Conservation (phyloP, 1,284 basidiomycete species). For the Sporisorium iseilematis-ciliati region DNA sequence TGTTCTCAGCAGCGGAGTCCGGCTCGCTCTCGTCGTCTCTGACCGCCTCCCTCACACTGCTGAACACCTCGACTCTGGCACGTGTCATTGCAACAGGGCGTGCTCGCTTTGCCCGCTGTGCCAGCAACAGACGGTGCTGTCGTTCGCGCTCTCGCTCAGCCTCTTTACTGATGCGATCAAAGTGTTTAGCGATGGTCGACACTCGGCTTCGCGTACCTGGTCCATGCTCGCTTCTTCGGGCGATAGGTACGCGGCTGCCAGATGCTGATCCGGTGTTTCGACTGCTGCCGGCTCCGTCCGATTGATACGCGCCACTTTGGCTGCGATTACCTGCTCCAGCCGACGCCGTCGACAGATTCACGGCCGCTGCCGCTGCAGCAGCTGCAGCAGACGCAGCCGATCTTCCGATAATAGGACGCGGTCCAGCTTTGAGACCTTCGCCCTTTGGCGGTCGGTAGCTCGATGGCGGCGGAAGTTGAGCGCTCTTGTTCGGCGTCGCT, state of each 20-base stretch:
- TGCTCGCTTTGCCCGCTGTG: slow-evolving; percentile 74
- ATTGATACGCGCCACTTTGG: slow-evolving; percentile 37
- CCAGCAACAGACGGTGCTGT: slow-evolving; percentile 70
- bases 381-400: slow-evolving; percentile 39
- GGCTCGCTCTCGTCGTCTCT: slow-evolving; percentile 76
- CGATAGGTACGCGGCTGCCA: slow-evolving; percentile 44
- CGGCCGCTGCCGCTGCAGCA: slow-evolving; percentile 18
- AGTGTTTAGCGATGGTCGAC: slow-evolving; percentile 73
- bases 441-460: slow-evolving; percentile 47
- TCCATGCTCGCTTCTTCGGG: slow-evolving; percentile 41
- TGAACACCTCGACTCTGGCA: slow-evolving; percentile 89
- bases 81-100: slow-evolving; percentile 90
- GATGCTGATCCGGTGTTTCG: slow-evolving; percentile 17
- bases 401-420: slow-evolving; percentile 50
- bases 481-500: slow-evolving; percentile 27
- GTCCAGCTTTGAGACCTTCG: slow-evolving; percentile 48
- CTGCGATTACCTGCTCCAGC: slow-evolving; percentile 12
- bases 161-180: slow-evolving; percentile 73
- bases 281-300: slow-evolving; percentile 31
- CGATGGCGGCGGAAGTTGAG: slow-evolving; percentile 32
- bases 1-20: slow-evolving; percentile 37
- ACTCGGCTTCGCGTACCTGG: slow-evolving; percentile 68
- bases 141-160: slow-evolving; percentile 72
- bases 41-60: slow-evolving; percentile 91
- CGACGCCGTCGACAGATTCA: slow-evolving; percentile 9